Evolutionary conservation across 148 eudicot species (phyloP).

Genomic region (Camellia japonica): DNA sequence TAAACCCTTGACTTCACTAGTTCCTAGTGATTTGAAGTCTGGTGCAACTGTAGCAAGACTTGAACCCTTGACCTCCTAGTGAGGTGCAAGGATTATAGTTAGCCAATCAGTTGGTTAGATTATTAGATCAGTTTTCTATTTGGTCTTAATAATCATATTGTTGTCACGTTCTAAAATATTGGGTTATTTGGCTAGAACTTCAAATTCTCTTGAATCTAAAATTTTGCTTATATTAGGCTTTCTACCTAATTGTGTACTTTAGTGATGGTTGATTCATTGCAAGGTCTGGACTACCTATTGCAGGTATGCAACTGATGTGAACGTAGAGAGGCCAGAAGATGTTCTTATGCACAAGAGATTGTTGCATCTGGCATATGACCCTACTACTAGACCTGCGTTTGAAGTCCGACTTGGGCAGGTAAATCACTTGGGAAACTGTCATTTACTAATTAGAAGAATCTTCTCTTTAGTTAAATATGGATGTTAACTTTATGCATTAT

Average conservation of each 20-base stretch:
- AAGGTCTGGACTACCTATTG: neutral
- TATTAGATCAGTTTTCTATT: neutral
- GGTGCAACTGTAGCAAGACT: too few species aligned
- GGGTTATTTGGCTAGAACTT: neutral
- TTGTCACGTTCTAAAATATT: neutral
- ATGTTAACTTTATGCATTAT: neutral
- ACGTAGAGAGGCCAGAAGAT: conserved; percentile 75
- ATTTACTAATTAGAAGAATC: neutral
- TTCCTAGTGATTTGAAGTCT: too few species aligned
- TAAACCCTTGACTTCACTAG: too few species aligned
- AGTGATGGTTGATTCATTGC: neutral
- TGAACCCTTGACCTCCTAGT: too few species aligned
- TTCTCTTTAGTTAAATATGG: neutral
- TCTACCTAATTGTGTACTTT: conserved; percentile 3
- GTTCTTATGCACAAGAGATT: conserved; percentile 73
- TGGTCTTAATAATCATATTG: neutral
- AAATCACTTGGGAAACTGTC: neutral
- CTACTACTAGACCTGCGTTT: conserved; percentile 49
- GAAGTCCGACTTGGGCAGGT: conserved; percentile 76
- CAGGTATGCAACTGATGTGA: conserved; percentile 80
- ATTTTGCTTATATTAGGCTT: neutral
- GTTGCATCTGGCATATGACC: conserved; percentile 57
- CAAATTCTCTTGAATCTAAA: neutral
- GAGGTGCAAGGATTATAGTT: too few species aligned
- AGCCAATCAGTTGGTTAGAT: too few species aligned